Conservation (phyloP, 495 filamentous ascomycete genomes). For the Filosporella fistucella region DNA sequence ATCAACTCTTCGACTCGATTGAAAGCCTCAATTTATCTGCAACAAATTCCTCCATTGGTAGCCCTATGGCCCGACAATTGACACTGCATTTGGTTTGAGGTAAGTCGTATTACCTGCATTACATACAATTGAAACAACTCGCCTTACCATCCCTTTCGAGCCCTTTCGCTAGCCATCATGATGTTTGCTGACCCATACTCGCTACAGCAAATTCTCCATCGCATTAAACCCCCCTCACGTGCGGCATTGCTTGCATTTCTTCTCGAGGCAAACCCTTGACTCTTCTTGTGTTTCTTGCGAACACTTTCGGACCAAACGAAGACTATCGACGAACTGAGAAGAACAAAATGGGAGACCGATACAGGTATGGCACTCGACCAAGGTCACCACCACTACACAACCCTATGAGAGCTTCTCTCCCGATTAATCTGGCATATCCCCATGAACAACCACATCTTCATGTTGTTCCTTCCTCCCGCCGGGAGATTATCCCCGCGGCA, state of each 20-base stretch:
- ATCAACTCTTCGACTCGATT: too few relatives aligned
- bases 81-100: background rate
- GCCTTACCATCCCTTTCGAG: too few relatives aligned
- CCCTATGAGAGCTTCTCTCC: conserved; percentile 21
- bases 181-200: conserved; percentile 12
- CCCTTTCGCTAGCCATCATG: conserved; percentile 1
- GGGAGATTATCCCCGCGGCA: conserved; percentile 16
- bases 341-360: conserved; percentile 17
- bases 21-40: too few relatives aligned
- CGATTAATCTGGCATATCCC: conserved; percentile 8
- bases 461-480: conserved; percentile 17
- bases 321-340: background rate
- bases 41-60: background rate
- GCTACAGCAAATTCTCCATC: background rate
- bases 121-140: too few relatives aligned
- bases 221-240: conserved; percentile 9
- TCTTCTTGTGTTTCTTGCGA: background rate
- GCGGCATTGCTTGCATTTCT: conserved; percentile 8
- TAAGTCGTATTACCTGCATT: background rate
- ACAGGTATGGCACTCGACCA: conserved; percentile 15
- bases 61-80: background rate
- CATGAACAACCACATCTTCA: conserved; percentile 13
- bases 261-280: background rate
- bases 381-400: conserved; percentile 16
- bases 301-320: background rate